Evolutionary conservation across 164 flowering plant genomes (phyloP), one percentile per base, ranked within the genome.

Genomic region (Pachysandra terminalis): DNA sequence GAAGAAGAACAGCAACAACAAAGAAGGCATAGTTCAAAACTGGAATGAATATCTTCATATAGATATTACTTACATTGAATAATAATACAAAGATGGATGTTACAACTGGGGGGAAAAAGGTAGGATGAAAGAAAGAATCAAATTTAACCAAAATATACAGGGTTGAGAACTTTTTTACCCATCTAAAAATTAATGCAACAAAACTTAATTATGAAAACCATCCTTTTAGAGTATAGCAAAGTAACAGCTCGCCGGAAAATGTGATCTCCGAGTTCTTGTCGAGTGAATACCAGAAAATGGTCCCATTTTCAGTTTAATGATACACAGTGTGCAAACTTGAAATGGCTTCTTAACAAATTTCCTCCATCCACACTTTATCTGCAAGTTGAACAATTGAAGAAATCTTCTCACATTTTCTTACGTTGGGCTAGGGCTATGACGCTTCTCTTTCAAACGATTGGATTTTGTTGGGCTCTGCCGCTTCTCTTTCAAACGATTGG

Each of bases 401-500:
- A 53, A 19, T 53, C 58, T 55, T 55, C 21, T 21, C 26, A 6
- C 12, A 21, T 6, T 6, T 55, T 22, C 14, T 23, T 6, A 21
- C 22, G 10, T 21, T 7, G 37, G 37, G 7, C 37, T n/a, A n/a
- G 8, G 26, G 19, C 9, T 4, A 28, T 41, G 35, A 15, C 22
- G 63, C 37, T 51, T 57, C 61, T 56, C 58, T 25, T 63, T 71
- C 21, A n/a, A n/a, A n/a, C n/a, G n/a, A n/a, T n/a, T n/a, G n/a
- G n/a, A n/a, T n/a, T n/a, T n/a, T n/a, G n/a, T n/a, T n/a, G 8
- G 26, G 19, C 9, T 4, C 17, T n/a, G n/a, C n/a, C n/a, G n/a
- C n/a, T n/a, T n/a, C n/a, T n/a, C n/a, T n/a, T n/a, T n/a, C n/a
- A 58, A 73, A 28, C 60, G 57, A n/a, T 60, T 68, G 0, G 73